These are phyloP conservation scores for Cercospora sp. DNA, from an alignment of 2,329 filamentous ascomycete species.

Conservation along the genomic window DNA sequence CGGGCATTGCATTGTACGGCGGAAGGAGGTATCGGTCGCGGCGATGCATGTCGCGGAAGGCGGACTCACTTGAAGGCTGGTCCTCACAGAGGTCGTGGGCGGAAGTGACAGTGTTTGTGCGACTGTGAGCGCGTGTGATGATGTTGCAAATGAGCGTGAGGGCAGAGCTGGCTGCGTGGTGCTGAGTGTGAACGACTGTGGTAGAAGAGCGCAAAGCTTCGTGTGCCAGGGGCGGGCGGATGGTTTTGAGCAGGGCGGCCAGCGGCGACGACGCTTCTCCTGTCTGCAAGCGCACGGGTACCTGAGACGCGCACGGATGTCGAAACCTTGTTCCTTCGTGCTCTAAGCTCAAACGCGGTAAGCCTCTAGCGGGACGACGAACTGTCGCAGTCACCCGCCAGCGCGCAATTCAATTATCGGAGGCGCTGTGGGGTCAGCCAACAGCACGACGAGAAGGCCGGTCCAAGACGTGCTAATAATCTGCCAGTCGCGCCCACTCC, in stretches of 20 bases:
- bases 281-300: slow-evolving; percentile 13
- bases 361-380: background rate
- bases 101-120: slow-evolving; percentile 19
- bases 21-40: background rate
- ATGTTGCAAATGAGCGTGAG: slow-evolving; percentile 19
- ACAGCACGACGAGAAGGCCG: background rate
- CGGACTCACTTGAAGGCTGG: slow-evolving; percentile 2
- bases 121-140: slow-evolving; percentile 22
- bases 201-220: background rate
- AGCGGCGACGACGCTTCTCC: slow-evolving; percentile 1
- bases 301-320: slow-evolving; percentile 3
- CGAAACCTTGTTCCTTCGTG: background rate
- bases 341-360: background rate
- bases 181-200: slow-evolving; percentile 6
- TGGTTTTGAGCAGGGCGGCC: background rate
- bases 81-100: slow-evolving; percentile 19
- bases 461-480: background rate
- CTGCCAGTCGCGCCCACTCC: background rate
- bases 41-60: background rate
- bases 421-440: slow-evolving; percentile 4
- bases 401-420: background rate
- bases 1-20: background rate
- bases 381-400: background rate
- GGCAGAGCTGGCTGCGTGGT: slow-evolving; percentile 22
- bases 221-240: background rate